These are phyloP conservation scores for Ceratonia siliqua DNA, from an alignment of 306 rosid species.

Conservation along the genomic window DNA sequence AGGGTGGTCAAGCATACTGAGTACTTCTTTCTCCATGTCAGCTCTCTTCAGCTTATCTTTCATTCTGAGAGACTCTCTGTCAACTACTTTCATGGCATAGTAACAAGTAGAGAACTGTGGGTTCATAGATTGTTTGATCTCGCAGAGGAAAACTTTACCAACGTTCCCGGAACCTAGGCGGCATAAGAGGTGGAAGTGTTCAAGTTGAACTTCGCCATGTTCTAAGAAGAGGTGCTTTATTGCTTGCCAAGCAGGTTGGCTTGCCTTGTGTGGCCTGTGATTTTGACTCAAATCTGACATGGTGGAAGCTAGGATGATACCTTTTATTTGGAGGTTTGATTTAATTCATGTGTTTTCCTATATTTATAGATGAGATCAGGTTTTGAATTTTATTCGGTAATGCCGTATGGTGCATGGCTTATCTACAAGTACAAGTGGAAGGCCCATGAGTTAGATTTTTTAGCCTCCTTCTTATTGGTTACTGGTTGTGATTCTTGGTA, in stretches of 20 bases:
- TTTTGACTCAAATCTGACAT: background rate
- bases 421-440: background rate
- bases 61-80: conserved; percentile 53
- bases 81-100: conserved; percentile 72
- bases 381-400: background rate
- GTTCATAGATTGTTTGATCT: conserved; percentile 29
- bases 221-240: conserved; percentile 42
- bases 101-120: conserved; percentile 39
- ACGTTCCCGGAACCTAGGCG: conserved; percentile 67
- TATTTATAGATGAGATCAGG: background rate
- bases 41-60: conserved; percentile 70
- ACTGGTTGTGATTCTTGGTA: background rate
- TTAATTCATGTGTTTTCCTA: no score
- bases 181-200: conserved; percentile 61
- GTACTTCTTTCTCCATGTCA: conserved; percentile 60
- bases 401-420: background rate
- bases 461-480: background rate
- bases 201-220: conserved; percentile 51
- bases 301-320: background rate
- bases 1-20: conserved; percentile 73
- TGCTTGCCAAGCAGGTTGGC: conserved; percentile 66
- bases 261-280: conserved; percentile 63
- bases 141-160: conserved; percentile 68
- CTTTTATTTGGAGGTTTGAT: background rate
- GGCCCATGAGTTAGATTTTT: background rate